These are phyloP conservation scores for Brasilioporus rufonigricans DNA, from an alignment of 768 basidiomycete species.

Conservation along the genomic window DNA sequence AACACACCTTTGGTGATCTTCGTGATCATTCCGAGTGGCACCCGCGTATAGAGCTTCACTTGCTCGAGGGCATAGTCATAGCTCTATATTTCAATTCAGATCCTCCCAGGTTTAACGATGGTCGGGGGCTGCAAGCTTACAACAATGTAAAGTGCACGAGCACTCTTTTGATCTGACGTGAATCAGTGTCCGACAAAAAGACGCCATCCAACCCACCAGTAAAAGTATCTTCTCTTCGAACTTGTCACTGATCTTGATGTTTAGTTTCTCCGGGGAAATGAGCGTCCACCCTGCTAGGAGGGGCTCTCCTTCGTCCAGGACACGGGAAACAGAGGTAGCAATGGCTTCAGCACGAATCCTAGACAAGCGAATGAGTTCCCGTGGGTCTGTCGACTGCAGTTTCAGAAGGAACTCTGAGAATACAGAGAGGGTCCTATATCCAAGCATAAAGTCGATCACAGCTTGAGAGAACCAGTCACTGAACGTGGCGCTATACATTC, in stretches of 20 bases:
- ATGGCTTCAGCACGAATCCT: conserved; percentile 91
- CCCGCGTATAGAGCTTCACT: conserved; percentile 84
- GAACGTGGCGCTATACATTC: conserved; percentile 86
- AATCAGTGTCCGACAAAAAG: neutral
- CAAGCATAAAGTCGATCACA: conserved; percentile 89
- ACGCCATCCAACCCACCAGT: conserved; percentile 53
- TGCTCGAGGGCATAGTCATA: conserved; percentile 94
- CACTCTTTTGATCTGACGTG: conserved; percentile 26
- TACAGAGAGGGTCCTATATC: conserved; percentile 79
- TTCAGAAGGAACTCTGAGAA: conserved; percentile 93
- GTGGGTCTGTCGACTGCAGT: conserved; percentile 87
- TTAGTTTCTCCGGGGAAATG: conserved; percentile 77
- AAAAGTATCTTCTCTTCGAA: conserved; percentile 95
- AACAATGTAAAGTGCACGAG: conserved; percentile 69
- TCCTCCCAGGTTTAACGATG: neutral
- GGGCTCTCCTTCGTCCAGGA: conserved; percentile 73
- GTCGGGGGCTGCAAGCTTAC: conserved; percentile 43
- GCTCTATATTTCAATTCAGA: conserved; percentile 48
- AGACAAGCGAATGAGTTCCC: conserved; percentile 83
- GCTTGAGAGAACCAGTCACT: conserved; percentile 98
- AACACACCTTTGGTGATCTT: conserved; percentile 71
- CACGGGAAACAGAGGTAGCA: conserved; percentile 78
- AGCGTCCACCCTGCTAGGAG: conserved; percentile 89
- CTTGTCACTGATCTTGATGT: conserved; percentile 66
- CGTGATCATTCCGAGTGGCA: conserved; percentile 80